These are phyloP conservation scores for Pestalotiopsis sp. DNA, from an alignment of 2,329 filamentous ascomycete genomes.

Conservation along the genomic window DNA sequence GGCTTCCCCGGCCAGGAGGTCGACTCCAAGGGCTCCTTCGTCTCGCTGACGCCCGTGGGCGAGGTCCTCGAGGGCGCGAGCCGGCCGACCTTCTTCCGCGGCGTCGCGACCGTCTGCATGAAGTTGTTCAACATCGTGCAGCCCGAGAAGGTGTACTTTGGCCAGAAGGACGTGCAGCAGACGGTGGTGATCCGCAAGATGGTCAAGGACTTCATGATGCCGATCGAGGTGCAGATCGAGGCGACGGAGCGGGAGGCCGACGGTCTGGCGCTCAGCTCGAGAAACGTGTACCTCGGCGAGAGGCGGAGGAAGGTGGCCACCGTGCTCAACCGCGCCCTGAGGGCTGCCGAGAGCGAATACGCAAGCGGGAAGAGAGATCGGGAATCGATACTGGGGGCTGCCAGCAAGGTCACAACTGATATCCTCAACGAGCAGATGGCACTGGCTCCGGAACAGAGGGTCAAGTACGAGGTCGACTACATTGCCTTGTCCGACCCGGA, in stretches of 20 bases:
- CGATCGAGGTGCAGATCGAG: conserved; percentile 73
- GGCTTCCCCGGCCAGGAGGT: conserved; percentile 74
- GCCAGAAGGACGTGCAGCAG: conserved; percentile 97
- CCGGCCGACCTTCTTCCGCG: conserved; percentile 92
- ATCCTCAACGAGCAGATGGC: conserved; percentile 64
- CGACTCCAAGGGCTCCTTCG: conserved; percentile 81
- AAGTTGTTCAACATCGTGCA: conserved; percentile 86
- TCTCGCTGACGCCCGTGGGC: conserved; percentile 85
- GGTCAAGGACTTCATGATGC: conserved; percentile 84
- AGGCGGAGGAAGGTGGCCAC: conserved; percentile 73
- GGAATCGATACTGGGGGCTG: conserved; percentile 71
- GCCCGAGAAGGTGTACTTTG: conserved; percentile 84
- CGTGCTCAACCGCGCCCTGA: conserved; percentile 71
- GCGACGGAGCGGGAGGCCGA: conserved; percentile 77
- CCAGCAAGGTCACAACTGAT: conserved; percentile 59
- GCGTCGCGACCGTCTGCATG: conserved; percentile 95
- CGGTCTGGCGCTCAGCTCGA: conserved; percentile 86
- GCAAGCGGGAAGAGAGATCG: conserved; percentile 54
- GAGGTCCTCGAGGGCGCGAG: conserved; percentile 82
- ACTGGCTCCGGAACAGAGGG: conserved; percentile 62
- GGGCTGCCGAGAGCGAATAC: conserved; percentile 71
- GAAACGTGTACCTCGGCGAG: conserved; percentile 88
- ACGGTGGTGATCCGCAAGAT: conserved; percentile 86
- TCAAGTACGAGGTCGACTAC: conserved; percentile 84
- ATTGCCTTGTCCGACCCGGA: conserved; percentile 87